Evolutionary conservation across 164 flowering plant genomes (phyloP), one percentile per base, ranked within the genome.

Genomic region (Euptelea pleiosperma): DNA sequence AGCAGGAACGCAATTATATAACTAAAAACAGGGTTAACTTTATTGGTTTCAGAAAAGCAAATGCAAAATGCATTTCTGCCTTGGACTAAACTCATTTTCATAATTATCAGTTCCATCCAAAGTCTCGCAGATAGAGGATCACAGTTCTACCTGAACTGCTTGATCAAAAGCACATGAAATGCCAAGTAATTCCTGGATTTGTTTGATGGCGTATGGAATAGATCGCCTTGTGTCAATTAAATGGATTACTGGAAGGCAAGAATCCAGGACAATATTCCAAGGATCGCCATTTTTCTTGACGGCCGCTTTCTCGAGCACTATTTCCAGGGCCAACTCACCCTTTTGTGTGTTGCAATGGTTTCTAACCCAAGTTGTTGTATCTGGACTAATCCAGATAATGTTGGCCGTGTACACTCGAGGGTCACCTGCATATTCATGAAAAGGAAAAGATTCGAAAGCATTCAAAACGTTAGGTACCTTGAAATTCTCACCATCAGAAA

Each of bases 91-190:
- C 24, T 10, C 18, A 36, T 15, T 11, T 55, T 15, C 12, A 25
- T 8, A 19, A 18, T 16, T 18, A 16, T n/a, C 29, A 25, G 8
- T 30, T 10, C 30, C 43, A 30, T n/a, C n/a, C n/a, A 30, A 33
- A 6, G 14, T 21, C 51, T 6, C n/a, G 25, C 37, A 57, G 5
- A 29, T 12, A 34, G 8, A 46, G 52, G 15, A 33, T 30, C 4
- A 39, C 33, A 34, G 14, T 25, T 41, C 44, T 74, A 93, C 99
- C 99, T 90, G 96, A 60, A 94, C 84, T 31, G 86, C 86, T 68
- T 86, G 95, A 57, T 87, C 97, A 72, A 91, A 94, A 39, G 90
- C 85, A 80, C 85, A 88, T 24, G 99, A 86, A 52, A 94, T 77
- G 26, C 99, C 99, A 49, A 91, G 79, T 46, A 86, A 44, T 36